Conservation (phyloP, 2,329 filamentous ascomycete genomes). For the Cytospora chrysosperma region DNA sequence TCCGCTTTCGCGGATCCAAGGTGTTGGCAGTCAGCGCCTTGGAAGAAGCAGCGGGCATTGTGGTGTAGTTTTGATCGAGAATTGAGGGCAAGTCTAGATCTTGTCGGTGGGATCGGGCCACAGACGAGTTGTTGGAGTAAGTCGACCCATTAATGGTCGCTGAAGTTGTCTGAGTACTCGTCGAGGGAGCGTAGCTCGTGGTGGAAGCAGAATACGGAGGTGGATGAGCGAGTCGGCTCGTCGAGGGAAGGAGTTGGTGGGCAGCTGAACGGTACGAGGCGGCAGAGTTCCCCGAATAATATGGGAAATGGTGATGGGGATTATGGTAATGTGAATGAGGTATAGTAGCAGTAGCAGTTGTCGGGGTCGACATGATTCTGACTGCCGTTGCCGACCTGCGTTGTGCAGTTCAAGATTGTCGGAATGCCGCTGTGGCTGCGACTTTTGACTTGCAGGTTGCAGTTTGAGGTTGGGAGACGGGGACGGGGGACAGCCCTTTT, state of each 20-base stretch:
- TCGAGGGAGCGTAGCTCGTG: constrained; percentile 25
- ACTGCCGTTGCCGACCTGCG: constrained; percentile 15
- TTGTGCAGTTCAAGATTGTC: constrained; percentile 5
- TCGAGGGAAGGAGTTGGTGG: constrained; percentile 40
- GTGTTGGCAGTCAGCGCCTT: constrained; percentile 28
- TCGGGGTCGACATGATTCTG: constrained; percentile 74
- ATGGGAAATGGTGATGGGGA: constrained; percentile 54
- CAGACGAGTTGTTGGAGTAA: constrained; percentile 22
- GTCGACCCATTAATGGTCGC: constrained; percentile 27
- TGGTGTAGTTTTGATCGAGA: constrained; percentile 33
- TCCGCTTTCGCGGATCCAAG: constrained; percentile 47
- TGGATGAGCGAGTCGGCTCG: constrained; percentile 38
- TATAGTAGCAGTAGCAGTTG: constrained; percentile 71
- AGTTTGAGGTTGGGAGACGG: constrained; percentile 5
- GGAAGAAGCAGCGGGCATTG: constrained; percentile 39
- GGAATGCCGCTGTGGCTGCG: constrained; percentile 9
- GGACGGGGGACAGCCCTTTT: neutral
- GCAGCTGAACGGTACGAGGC: constrained; percentile 35
- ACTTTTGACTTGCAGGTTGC: constrained; percentile 8
- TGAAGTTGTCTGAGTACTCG: constrained; percentile 30
- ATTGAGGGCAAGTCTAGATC: constrained; percentile 26
- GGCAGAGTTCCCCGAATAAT: constrained; percentile 45
- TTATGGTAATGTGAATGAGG: constrained; percentile 67
- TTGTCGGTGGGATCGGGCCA: constrained; percentile 23
- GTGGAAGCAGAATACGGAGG: constrained; percentile 28